These are phyloP conservation scores for Botrytis byssoidea DNA, from an alignment of 2,329 filamentous ascomycete genomes.

Conservation along the genomic window DNA sequence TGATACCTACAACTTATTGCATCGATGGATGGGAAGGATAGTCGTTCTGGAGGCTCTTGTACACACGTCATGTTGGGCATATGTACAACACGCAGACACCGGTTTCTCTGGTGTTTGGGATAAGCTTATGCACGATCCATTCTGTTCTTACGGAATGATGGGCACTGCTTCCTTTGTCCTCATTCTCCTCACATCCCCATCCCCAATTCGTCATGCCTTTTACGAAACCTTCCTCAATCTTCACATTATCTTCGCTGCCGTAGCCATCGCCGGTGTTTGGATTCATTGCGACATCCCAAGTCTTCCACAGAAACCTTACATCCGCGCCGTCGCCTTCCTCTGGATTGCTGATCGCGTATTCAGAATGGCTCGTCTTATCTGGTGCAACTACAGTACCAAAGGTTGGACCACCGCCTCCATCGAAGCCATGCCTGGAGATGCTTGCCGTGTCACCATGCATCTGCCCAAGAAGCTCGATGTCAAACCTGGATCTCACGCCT, in stretches of 20 bases:
- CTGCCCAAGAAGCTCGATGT: slow-evolving; percentile 66
- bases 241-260: slow-evolving; percentile 73
- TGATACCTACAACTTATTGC: slow-evolving; percentile 91
- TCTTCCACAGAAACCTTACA: slow-evolving; percentile 67
- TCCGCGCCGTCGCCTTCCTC: slow-evolving; percentile 70
- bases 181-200: slow-evolving; percentile 68
- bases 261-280: slow-evolving; percentile 70
- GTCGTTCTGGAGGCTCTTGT: slow-evolving; percentile 67
- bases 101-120: slow-evolving; percentile 59
- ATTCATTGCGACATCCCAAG: slow-evolving; percentile 70
- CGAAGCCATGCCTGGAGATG: slow-evolving; percentile 67
- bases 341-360: slow-evolving; percentile 72
- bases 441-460: slow-evolving; percentile 66
- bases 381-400: slow-evolving; percentile 55
- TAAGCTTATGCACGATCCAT: slow-evolving; percentile 56
- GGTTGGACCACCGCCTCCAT: slow-evolving; percentile 64
- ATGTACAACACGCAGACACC: slow-evolving; percentile 65
- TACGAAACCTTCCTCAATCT: slow-evolving; percentile 94
- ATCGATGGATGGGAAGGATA: slow-evolving; percentile 79
- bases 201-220: slow-evolving; percentile 85
- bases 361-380: slow-evolving; percentile 62
- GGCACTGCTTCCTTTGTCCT: slow-evolving; percentile 61
- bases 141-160: slow-evolving; percentile 63
- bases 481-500: slow-evolving; percentile 70
- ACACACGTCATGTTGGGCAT: slow-evolving; percentile 71